Conservation (phyloP, 2,329 filamentous ascomycete species). For the Fusarium sterilihyphosum region DNA sequence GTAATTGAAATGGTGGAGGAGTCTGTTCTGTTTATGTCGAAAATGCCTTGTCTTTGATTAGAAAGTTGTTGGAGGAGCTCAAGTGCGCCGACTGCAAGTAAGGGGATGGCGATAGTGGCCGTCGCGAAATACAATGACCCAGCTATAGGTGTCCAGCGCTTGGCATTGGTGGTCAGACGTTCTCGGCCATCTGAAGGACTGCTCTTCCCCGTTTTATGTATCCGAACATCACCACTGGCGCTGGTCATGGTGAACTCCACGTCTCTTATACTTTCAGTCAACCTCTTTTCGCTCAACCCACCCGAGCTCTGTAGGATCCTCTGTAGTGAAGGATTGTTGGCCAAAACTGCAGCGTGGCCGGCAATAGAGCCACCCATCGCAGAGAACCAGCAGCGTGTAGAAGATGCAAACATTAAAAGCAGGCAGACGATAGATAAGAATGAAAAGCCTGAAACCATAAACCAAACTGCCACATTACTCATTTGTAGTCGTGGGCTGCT, state of each 20-base stretch:
- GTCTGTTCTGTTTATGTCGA: not conserved
- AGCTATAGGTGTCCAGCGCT: not conserved
- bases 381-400: fast-evolving
- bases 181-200: fast-evolving
- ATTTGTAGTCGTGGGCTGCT: not conserved
- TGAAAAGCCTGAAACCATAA: not conserved
- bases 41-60: not conserved
- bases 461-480: fast-evolving
- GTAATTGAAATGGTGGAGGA: not conserved
- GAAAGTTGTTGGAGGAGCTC: fast-evolving
- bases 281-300: fast-evolving
- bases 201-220: fast-evolving
- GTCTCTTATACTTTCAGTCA: fast-evolving
- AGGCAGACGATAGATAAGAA: not conserved
- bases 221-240: fast-evolving
- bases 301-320: fast-evolving
- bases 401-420: not conserved
- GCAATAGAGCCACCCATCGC: not conserved
- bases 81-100: not conserved
- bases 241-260: fast-evolving
- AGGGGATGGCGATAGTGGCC: fast-evolving
- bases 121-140: not conserved
- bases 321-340: not conserved
- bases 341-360: fast-evolving
- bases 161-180: fast-evolving